phyloP scores from a whole-genome alignment of 164 flowering plant genomes.

The Cinnamomum chago region DNA sequence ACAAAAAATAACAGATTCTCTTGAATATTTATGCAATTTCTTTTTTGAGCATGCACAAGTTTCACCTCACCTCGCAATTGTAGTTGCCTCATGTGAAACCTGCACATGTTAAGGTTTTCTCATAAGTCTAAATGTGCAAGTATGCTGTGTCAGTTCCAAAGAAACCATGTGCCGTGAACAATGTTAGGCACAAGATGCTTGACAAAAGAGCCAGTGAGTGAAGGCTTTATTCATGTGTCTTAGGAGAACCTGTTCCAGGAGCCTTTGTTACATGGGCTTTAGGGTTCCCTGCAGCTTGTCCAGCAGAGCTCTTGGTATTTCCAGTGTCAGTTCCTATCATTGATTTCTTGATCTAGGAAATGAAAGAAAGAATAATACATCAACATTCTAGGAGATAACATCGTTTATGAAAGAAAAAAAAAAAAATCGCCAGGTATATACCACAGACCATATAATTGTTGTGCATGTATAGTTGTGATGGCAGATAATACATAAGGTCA shows the following conservation, averaged over 20 bases:
- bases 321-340: constrained; percentile 33
- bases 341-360: constrained; percentile 69
- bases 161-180: neutral
- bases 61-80: neutral
- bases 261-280: constrained; percentile 51
- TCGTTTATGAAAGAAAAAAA: neutral
- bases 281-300: constrained; percentile 42
- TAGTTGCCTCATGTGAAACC: neutral
- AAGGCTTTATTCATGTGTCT: constrained; percentile 2
- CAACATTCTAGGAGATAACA: neutral
- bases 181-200: neutral
- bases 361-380: neutral
- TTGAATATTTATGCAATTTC: too few relatives aligned
- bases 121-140: neutral
- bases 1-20: too few relatives aligned
- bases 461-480: neutral
- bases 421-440: neutral
- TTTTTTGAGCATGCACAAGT: too few relatives aligned
- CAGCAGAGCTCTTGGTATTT: constrained; percentile 36
- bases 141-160: too few relatives aligned
- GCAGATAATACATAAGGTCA: too few relatives aligned
- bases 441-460: neutral
- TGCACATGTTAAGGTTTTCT: neutral
- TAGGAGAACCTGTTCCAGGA: constrained; percentile 39
- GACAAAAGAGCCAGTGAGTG: neutral